These are phyloP conservation scores for Pseudogymnoascus sp. DNA, from an alignment of 2,329 filamentous ascomycete species.

Conservation along the genomic window DNA sequence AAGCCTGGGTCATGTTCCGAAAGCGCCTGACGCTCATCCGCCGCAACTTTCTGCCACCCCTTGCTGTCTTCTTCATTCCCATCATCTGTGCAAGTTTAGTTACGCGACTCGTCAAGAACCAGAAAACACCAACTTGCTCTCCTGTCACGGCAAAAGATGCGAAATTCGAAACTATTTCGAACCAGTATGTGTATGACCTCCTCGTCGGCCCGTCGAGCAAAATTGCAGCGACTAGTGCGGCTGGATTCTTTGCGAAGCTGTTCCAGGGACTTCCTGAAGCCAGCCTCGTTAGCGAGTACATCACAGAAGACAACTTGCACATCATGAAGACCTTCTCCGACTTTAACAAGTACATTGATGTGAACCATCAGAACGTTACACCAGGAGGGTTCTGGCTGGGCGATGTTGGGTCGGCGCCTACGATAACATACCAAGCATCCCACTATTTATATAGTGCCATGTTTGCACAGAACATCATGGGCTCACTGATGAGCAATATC, in stretches of 20 bases:
- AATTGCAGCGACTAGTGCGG: slow-evolving; percentile 19
- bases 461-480: slow-evolving; percentile 55
- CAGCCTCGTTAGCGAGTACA: slow-evolving; percentile 15
- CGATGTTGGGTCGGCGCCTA: slow-evolving; percentile 50
- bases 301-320: slow-evolving; percentile 15
- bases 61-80: slow-evolving; percentile 68
- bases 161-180: slow-evolving; percentile 29
- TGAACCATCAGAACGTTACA: slow-evolving; percentile 58
- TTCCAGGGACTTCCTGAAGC: slow-evolving; percentile 19
- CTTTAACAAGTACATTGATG: slow-evolving; percentile 59
- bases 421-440: slow-evolving; percentile 65
- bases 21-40: slow-evolving; percentile 74
- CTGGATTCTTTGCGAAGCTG: slow-evolving; percentile 19
- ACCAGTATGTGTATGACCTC: slow-evolving; percentile 20
- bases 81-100: slow-evolving; percentile 73
- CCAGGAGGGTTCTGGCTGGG: slow-evolving; percentile 77
- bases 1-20: slow-evolving; percentile 65
- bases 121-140: slow-evolving; percentile 45
- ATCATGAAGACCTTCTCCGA: slow-evolving; percentile 55
- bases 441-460: slow-evolving; percentile 48
- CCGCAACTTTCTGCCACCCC: slow-evolving; percentile 69
- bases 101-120: slow-evolving; percentile 62
- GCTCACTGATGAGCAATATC: slow-evolving; percentile 59
- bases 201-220: slow-evolving; percentile 39
- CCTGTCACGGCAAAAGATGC: slow-evolving; percentile 38